These are phyloP conservation scores for carrot (Daucus carota) DNA, from an alignment of 129 eudicot species.

Conservation along the genomic window DH1_v3.0 NC_030384.2:36330501-36331000, in stretches of 20 bases:
- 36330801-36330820: too few relatives aligned
- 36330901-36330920: background rate
- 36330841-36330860: too few relatives aligned
- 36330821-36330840: too few relatives aligned
- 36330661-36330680: slow-evolving; percentile 80
- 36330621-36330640: slow-evolving; percentile 71
- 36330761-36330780: too few relatives aligned
- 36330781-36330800: background rate
- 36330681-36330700: slow-evolving; percentile 77
- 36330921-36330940: too few relatives aligned
- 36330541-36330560: slow-evolving; percentile 81
- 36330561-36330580: slow-evolving; percentile 77
- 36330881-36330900: background rate
- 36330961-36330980: too few relatives aligned
- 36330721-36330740: slow-evolving; percentile 40
- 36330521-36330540: slow-evolving; percentile 85
- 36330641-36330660: slow-evolving; percentile 68
- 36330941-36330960: too few relatives aligned
- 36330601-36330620: slow-evolving; percentile 54
- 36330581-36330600: slow-evolving; percentile 65
- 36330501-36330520: slow-evolving; percentile 59
- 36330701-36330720: slow-evolving; percentile 72
- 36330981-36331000: too few relatives aligned
- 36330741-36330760: background rate
- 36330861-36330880: background rate